Base-by-base conservation (phyloP, 164 flowering plant genomes). In the Stephania cephalantha region DNA sequence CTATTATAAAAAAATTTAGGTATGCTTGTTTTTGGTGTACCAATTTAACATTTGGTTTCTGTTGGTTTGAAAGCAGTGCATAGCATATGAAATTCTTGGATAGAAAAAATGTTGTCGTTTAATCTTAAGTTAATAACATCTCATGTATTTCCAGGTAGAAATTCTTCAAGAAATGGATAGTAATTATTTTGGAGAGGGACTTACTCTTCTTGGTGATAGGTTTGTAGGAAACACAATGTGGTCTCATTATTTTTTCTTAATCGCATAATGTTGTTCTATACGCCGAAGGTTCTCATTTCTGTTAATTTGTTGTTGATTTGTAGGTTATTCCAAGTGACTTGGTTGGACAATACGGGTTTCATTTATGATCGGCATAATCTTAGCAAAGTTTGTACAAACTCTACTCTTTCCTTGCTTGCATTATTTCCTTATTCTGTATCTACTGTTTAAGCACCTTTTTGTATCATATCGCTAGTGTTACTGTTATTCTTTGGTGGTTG, bases 241-340 rank as follows among this genome's bases (percentile, higher is more conserved):
- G 35, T 66, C 20, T 66, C 17, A 15, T 20, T 20, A 58, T 10
- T 17, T 58, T 52, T 58, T 15, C 55, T 50, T 70, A 13, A 68
- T 64, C 29, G 46, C 20, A 46, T 45, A 8, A 20, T 10, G 18
- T 48, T 63, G 67, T 31, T 25, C 22, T 17, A 17, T 45, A 20
- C 70, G 45, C 46, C 35, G 18, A 61, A 61, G n/a, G 42, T 61
- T 78, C 82, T 84, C 52, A 82, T 85, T 0, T 74, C 20, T 25
- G 70, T 71, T 29, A 71, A n/a, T 75, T 70, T 80, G 44, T 25
- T 79, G 68, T 82, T 83, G 69, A 76, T 83, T 84, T 89, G 87
- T 87, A 96, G 99, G 95, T 88, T 96, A 85, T 88, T 86, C 78
- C 99, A 96, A 91, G 90, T 96, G 72, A 88, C 88, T 79, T 96